A percentile compares a stretch with the other conserved stretches of the same genome.
These are phyloP conservation scores for Pittosporum tobira DNA, from an alignment of 129 eudicot genomes.

Conservation along the genomic window DNA sequence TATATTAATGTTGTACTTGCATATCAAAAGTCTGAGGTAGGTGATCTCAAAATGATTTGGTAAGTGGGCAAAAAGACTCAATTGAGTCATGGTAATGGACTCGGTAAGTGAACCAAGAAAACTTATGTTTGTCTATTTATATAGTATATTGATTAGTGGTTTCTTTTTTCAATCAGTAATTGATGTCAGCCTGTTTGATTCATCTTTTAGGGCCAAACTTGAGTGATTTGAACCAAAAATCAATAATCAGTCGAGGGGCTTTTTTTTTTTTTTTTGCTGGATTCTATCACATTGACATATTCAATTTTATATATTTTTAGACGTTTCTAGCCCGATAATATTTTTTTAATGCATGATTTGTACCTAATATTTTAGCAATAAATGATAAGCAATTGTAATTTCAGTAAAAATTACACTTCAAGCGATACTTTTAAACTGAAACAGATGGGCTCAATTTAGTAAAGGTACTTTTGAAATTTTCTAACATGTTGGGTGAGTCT, in stretches of 20 bases:
- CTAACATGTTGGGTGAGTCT: background rate
- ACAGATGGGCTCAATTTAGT: background rate
- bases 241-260: no score
- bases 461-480: background rate
- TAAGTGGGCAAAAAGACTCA: no score
- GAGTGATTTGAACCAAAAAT: background rate
- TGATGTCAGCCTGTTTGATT: background rate
- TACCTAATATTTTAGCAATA: background rate
- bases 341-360: no score
- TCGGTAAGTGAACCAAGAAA: no score
- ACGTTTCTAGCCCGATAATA: background rate
- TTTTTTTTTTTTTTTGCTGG: no score
- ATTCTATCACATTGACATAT: background rate
- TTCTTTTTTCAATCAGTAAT: background rate
- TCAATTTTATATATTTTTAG: background rate
- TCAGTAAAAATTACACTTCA: background rate
- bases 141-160: no score
- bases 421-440: background rate
- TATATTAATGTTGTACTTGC: no score
- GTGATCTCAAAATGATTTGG: no score
- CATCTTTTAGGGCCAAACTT: background rate
- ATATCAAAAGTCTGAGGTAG: no score
- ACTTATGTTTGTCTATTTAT: no score
- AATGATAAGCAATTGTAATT: background rate
- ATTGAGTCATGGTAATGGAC: no score